Evolutionary conservation across 306 rosid genomes (phyloP).

Genomic region (Benincasa hispida): DNA sequence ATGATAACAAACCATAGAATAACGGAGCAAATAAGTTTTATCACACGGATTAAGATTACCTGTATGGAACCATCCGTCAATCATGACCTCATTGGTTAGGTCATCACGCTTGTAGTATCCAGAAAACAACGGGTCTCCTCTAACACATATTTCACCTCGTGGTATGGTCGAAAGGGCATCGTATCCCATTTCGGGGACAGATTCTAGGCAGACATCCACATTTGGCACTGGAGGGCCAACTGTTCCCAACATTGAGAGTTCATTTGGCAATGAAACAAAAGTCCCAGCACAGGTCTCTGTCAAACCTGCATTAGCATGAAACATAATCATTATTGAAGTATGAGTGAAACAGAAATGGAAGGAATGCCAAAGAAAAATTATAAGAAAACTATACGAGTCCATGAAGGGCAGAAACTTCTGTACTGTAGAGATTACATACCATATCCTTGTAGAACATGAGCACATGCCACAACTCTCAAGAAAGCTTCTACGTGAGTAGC

Average conservation of each 20-base stretch:
- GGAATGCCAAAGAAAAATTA: neutral
- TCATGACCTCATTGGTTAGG: slow-evolving; percentile 76
- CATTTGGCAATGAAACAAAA: slow-evolving; percentile 87
- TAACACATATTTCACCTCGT: slow-evolving; percentile 81
- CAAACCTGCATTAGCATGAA: slow-evolving; percentile 46
- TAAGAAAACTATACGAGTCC: neutral
- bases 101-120: slow-evolving; percentile 92
- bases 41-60: slow-evolving; percentile 27
- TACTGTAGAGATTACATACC: slow-evolving; percentile 31
- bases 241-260: slow-evolving; percentile 73
- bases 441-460: slow-evolving; percentile 96
- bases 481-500: slow-evolving; percentile 65
- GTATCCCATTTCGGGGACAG: slow-evolving; percentile 97
- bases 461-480: slow-evolving; percentile 81
- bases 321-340: neutral
- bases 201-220: slow-evolving; percentile 85
- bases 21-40: neutral
- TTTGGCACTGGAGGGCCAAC: slow-evolving; percentile 99
- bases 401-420: neutral
- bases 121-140: slow-evolving; percentile 69
- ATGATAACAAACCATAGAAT: neutral
- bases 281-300: slow-evolving; percentile 98
- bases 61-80: slow-evolving; percentile 96
- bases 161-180: slow-evolving; percentile 71
- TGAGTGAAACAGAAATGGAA: neutral